These are phyloP conservation scores for Aspergillus indologenus DNA, from an alignment of 495 filamentous ascomycete genomes.

Conservation along the genomic window DNA sequence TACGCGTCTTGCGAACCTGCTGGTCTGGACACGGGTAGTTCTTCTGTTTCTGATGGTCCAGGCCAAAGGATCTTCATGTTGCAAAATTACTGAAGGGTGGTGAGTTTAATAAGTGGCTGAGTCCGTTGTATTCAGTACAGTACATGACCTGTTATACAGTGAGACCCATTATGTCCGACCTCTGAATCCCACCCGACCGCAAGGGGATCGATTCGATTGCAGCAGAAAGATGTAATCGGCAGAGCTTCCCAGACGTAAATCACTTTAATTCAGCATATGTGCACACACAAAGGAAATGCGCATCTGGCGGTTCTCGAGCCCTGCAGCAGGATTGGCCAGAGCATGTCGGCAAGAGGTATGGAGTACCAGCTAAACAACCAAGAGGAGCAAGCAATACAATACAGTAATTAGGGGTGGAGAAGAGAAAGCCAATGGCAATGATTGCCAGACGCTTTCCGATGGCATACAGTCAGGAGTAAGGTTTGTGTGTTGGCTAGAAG, in stretches of 20 bases:
- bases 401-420: background rate
- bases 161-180: too few relatives aligned
- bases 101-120: background rate
- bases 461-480: background rate
- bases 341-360: too few relatives aligned
- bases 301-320: too few relatives aligned
- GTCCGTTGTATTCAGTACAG: too few relatives aligned
- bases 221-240: too few relatives aligned
- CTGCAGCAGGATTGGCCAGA: too few relatives aligned
- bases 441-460: background rate
- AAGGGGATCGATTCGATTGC: too few relatives aligned
- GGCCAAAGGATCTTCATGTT: conserved; percentile 22
- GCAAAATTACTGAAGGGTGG: conserved; percentile 19
- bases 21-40: conserved; percentile 8
- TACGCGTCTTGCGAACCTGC: conserved; percentile 16
- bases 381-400: background rate
- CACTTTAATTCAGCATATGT: too few relatives aligned
- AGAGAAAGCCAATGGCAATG: background rate
- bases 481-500: background rate
- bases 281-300: too few relatives aligned
- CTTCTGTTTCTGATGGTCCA: conserved; percentile 21
- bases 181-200: too few relatives aligned
- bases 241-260: too few relatives aligned
- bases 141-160: too few relatives aligned
- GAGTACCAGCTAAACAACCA: background rate